These are phyloP conservation scores for Corinectria fuckeliana DNA, from an alignment of 2,329 filamentous ascomycete species.

Conservation along the genomic window DNA sequence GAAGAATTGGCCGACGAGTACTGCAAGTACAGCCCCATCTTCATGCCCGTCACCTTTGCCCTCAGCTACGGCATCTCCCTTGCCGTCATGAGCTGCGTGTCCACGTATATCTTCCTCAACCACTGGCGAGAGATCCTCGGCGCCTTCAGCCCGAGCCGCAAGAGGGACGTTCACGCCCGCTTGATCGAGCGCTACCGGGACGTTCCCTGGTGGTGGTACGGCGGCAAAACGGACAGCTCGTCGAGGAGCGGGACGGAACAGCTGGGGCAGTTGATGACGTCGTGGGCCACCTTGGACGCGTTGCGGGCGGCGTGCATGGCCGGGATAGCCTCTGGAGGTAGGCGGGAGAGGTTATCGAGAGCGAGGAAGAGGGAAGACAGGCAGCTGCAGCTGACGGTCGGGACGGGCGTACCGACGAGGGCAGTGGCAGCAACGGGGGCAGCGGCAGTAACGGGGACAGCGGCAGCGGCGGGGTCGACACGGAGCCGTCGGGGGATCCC, in stretches of 20 bases:
- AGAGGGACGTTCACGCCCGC: constrained; percentile 45
- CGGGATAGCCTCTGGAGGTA: constrained; percentile 52
- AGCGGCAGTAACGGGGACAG: too few relatives aligned
- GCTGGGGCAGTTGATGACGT: constrained; percentile 56
- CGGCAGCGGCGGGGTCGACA: not conserved
- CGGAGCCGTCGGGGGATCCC: constrained; percentile 24
- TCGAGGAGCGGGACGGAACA: constrained; percentile 53
- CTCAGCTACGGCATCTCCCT: constrained; percentile 18
- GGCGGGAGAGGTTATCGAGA: constrained; percentile 55
- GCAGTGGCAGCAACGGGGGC: too few relatives aligned
- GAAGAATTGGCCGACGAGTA: constrained; percentile 12
- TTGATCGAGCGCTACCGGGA: constrained; percentile 40
- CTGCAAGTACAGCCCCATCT: constrained; percentile 20
- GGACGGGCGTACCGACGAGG: constrained; percentile 35
- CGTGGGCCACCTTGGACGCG: constrained; percentile 56
- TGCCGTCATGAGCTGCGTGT: constrained; percentile 21
- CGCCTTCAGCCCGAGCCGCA: constrained; percentile 12
- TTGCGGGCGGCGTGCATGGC: constrained; percentile 57
- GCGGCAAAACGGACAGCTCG: constrained; percentile 44
- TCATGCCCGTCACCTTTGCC: constrained; percentile 17
- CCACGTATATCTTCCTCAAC: constrained; percentile 20
- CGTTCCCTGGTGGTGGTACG: constrained; percentile 51
- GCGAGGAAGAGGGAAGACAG: constrained; percentile 57
- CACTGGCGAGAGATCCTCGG: constrained; percentile 16
- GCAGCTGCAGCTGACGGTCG: constrained; percentile 52